Base-by-base conservation (phyloP, 306 rosid genomes). In the Datisca glomerata region DNA sequence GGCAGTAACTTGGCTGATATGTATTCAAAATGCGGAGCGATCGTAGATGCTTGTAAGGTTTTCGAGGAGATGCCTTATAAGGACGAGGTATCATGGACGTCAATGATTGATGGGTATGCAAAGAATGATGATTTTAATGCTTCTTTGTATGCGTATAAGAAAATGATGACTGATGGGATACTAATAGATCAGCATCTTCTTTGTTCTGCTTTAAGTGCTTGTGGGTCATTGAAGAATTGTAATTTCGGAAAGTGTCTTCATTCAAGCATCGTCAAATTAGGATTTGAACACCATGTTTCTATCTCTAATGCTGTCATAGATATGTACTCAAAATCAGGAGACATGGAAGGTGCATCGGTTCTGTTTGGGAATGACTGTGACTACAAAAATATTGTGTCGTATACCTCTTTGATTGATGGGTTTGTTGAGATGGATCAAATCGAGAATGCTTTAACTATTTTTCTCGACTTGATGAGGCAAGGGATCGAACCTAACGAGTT, bases 31-130 rank as follows among this genome's bases (percentile, higher is more conserved):
- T 71, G 66, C 9, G 67, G 74, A 29, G 28, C 35, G 17, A 60
- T 70, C 35, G 24, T 27, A 24, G 73, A 70, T 21, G 71, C 76
- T 33, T 70, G 61, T 41, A 70, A 67, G 67, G 53, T 67, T 24
- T 73, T 73, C 25, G 71, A 73, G 43, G 87, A 67, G 43, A 61
- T 70, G 57, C 76, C 73, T 18, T 47, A 21, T 41, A 73, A 73
- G 64, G 87, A 78, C 14, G 69, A 51, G 23, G 76, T 78, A 17
- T 51, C 52, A 8, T 78, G 87, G 87, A 74, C 76, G 0, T 40
- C 69, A 1, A 51, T 78, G 82, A 74, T 78, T 56, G 79, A 64
- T 60, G 76, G 87, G 39, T 73, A 53, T 51, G 59, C 49, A 3
- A 70, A 74, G 57, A 67, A 45, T 57, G 82, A 69, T 43, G 61